Percentiles rank a stretch among this genome's conserved stretches.
phyloP scores from a whole-genome alignment of 2,329 filamentous ascomycete genomes.

The Sporothrix variecibatus region DNA sequence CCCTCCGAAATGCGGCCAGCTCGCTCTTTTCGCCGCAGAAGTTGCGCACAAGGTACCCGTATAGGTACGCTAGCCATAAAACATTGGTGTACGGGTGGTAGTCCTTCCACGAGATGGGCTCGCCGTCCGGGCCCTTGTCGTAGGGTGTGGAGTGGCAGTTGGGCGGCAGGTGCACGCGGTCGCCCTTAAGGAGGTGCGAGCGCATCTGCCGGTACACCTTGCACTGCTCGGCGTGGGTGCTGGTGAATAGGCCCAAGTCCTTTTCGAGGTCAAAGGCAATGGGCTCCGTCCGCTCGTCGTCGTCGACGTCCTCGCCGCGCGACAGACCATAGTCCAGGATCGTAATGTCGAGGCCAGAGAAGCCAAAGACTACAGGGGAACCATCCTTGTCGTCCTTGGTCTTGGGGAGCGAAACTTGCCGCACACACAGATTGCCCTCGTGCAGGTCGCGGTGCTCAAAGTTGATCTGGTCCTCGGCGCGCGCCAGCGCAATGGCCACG shows the following conservation, averaged over 20 bases:
- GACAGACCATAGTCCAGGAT: constrained; percentile 68
- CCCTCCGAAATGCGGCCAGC: constrained; percentile 48
- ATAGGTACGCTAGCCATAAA: constrained; percentile 65
- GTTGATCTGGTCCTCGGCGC: constrained; percentile 58
- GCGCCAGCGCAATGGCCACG: constrained; percentile 60
- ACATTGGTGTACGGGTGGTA: constrained; percentile 65
- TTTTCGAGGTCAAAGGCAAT: constrained; percentile 62
- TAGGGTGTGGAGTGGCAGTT: constrained; percentile 51
- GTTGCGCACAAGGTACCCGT: constrained; percentile 52
- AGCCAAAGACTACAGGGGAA: constrained; percentile 51
- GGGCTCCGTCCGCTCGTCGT: constrained; percentile 38
- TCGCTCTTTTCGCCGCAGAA: constrained; percentile 52
- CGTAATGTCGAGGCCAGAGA: constrained; percentile 63
- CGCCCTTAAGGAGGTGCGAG: constrained; percentile 55
- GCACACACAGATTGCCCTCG: constrained; percentile 37
- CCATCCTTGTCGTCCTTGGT: constrained; percentile 30
- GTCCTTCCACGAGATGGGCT: constrained; percentile 55
- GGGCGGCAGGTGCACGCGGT: constrained; percentile 53
- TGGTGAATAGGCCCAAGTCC: constrained; percentile 61
- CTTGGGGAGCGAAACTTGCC: constrained; percentile 43
- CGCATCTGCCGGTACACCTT: constrained; percentile 64
- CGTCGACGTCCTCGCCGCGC: constrained; percentile 47
- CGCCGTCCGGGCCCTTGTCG: constrained; percentile 47
- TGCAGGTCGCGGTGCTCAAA: constrained; percentile 54
- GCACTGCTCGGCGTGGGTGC: constrained; percentile 61